Base-by-base conservation (phyloP, 2,329 filamentous ascomycete genomes). In the Lecanicillium sp. region DNA sequence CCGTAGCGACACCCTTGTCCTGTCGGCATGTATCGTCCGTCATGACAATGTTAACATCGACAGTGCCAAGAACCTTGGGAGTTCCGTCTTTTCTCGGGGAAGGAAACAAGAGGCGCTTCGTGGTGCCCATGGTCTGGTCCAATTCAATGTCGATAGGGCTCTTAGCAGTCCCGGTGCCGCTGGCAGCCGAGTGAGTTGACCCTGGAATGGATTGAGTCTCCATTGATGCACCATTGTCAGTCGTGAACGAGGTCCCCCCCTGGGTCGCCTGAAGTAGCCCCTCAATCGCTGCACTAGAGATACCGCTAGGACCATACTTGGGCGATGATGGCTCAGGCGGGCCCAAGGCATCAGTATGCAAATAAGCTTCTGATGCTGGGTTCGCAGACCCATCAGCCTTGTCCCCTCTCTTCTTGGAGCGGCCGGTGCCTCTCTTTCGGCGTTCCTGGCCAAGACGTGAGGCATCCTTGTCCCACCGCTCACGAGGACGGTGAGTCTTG, bases 401-500 rank as follows among this genome's bases (percentile, higher is more conserved):
- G 10, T 69, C 67, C 29, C 72, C 71, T 7, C 66, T 52, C 56
- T 75, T 79, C 57, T 73, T 78, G 5, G 71, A 62, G 21, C 65
- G 61, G 11, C 68, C 68, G 12, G 68, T 68, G 9, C 70, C 67
- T 49, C 71, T 69, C 63, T 71, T 78, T 56, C 67, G 72, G 44
- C 74, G 69, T 36, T 73, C 73, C 56, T 76, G 75, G 23, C 70
- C 72, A 2, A 79, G 64, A 27, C 75, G 70, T 24, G 73, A 69
- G 27, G 73, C 69, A 49, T 77, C 76, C 54, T 80, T 87, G 55
- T 85, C 84, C 91, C 91, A 98, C 55, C 84, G 83, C 52, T 91
- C 82, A 46, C 81, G 73, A 2, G 93, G 93, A 8, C 93, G 83
- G 72, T 95, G 93, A 20, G 72, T 77, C 60, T 87, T 89, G 66